Conservation (phyloP, 192 early-diverging fungal genomes). For the Coemansia sp. region DNA sequence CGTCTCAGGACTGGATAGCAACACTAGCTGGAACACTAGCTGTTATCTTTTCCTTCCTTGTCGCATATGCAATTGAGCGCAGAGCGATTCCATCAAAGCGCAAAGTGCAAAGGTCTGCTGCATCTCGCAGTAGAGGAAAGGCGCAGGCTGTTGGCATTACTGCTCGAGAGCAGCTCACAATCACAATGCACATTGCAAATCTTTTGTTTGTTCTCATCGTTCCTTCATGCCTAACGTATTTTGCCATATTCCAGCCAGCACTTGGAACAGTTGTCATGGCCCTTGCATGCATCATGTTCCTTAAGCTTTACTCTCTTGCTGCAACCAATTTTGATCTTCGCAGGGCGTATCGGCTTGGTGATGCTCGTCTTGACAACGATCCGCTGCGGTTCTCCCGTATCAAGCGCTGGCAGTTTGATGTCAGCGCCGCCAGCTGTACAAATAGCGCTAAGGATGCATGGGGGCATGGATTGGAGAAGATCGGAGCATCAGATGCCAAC, state of each 20-base stretch:
- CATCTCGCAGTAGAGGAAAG: background rate
- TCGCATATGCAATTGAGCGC: constrained; percentile 64
- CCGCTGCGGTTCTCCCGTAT: constrained; percentile 31
- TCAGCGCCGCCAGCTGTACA: background rate
- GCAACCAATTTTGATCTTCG: constrained; percentile 80
- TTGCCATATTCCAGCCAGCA: constrained; percentile 67
- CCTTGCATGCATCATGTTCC: constrained; percentile 66
- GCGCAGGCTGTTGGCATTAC: constrained; percentile 30
- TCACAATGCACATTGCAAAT: constrained; percentile 57
- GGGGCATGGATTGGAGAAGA: background rate
- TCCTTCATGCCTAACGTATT: constrained; percentile 67
- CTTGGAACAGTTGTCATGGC: constrained; percentile 64
- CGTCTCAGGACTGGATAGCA: constrained; percentile 62
- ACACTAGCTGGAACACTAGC: constrained; percentile 55
- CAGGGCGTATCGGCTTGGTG: constrained; percentile 56
- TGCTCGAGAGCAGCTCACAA: constrained; percentile 24
- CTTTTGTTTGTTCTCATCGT: constrained; percentile 57
- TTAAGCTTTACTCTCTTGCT: constrained; percentile 79
- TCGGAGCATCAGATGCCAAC: background rate
- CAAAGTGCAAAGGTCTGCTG: constrained; percentile 4
- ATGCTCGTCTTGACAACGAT: constrained; percentile 33
- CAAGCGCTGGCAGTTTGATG: constrained; percentile 24
- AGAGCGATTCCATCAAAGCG: constrained; percentile 26
- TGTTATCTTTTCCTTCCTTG: constrained; percentile 53
- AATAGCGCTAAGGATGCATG: background rate